Evolutionary conservation across 1,284 basidiomycete species (phyloP).

Genomic region (Heterobasidion occidentale): DNA sequence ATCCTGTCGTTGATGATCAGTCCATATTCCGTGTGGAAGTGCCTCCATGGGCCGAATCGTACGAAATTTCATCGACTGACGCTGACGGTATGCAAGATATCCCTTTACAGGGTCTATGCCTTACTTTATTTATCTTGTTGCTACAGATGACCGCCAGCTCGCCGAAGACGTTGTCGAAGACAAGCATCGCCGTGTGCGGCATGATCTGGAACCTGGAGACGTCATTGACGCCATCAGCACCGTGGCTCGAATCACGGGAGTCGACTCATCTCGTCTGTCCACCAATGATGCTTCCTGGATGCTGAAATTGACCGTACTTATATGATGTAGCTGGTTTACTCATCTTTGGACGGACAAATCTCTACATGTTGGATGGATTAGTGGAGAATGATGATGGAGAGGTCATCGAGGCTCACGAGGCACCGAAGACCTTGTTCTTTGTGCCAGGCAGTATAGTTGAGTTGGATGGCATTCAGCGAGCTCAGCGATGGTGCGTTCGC

Average conservation of each 20-base stretch:
- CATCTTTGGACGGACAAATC: constrained; percentile 77
- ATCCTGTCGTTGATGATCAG: constrained; percentile 50
- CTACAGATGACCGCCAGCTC: constrained; percentile 38
- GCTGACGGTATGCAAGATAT: constrained; percentile 39
- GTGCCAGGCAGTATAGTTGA: constrained; percentile 82
- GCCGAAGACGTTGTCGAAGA: constrained; percentile 71
- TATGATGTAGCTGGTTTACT: constrained; percentile 65
- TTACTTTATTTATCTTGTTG: constrained; percentile 3
- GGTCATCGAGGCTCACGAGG: constrained; percentile 84
- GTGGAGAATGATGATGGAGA: constrained; percentile 85
- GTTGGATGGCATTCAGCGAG: constrained; percentile 67
- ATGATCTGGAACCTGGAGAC: constrained; percentile 86
- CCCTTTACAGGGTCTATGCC: not conserved
- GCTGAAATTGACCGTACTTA: not conserved
- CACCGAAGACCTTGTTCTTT: constrained; percentile 76
- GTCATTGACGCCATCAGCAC: constrained; percentile 87
- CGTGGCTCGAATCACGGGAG: constrained; percentile 78
- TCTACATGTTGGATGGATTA: constrained; percentile 92
- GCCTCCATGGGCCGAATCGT: constrained; percentile 75
- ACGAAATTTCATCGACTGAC: constrained; percentile 62
- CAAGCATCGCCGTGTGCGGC: constrained; percentile 70
- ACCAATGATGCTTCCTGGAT: not conserved
- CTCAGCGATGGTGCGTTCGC: constrained; percentile 66
- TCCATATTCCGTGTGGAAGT: constrained; percentile 57
- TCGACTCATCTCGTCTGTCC: constrained; percentile 77